Percentiles rank a stretch among this genome's conserved stretches.
These are phyloP conservation scores for Globisporangium ultimum DNA, from an alignment of 352 stramenopile species.

Conservation along the genomic window DNA sequence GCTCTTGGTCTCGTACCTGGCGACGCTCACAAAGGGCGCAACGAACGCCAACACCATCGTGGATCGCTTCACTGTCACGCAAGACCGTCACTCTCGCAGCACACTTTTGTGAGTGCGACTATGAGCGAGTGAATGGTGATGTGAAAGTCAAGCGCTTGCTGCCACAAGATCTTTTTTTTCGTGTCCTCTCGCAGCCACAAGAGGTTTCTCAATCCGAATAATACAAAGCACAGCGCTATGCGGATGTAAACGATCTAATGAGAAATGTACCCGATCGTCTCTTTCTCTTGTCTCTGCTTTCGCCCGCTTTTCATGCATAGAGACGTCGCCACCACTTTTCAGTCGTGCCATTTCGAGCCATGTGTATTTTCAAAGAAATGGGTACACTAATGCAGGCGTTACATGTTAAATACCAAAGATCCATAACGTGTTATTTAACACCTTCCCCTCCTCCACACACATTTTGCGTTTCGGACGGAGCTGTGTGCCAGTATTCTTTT, in stretches of 20 bases:
- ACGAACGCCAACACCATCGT: conserved; percentile 77
- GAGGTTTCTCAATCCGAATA: too few species aligned
- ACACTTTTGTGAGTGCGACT: conserved; percentile 33
- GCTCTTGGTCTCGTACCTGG: conserved; percentile 78
- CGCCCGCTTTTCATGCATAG: too few species aligned
- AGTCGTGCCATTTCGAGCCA: not conserved
- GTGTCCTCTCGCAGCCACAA: too few species aligned
- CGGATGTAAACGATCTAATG: too few species aligned
- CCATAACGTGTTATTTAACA: conserved; percentile 1
- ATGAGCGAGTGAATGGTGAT: too few species aligned
- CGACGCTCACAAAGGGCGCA: conserved; percentile 79
- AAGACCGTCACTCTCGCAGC: conserved; percentile 65
- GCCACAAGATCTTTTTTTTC: too few species aligned
- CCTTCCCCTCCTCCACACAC: conserved; percentile 3
- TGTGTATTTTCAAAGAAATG: conserved; percentile 8
- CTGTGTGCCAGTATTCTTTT: conserved; percentile 13
- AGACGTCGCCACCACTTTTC: too few species aligned
- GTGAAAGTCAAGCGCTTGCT: not conserved
- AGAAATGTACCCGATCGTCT: too few species aligned
- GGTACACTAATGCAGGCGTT: not conserved
- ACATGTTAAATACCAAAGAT: not conserved
- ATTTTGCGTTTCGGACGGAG: not conserved
- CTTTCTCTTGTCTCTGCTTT: too few species aligned
- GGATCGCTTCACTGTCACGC: conserved; percentile 69
- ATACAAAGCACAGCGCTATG: too few species aligned